These are phyloP conservation scores for Fibroporia radiculosa DNA, from an alignment of 768 basidiomycete species.

Conservation along the genomic window DNA sequence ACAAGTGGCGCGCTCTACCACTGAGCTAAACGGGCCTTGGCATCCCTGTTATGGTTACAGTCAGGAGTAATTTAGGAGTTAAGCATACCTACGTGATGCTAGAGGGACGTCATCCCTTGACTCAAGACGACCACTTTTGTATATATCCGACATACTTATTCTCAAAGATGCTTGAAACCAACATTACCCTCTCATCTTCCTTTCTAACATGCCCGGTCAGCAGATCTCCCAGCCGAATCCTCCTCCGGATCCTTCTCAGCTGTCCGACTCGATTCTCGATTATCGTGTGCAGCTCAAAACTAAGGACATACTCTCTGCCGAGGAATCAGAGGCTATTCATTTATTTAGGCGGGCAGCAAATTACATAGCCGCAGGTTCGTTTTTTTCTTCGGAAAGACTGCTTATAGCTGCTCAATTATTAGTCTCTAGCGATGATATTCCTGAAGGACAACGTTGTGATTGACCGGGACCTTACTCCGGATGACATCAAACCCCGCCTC, in stretches of 20 bases:
- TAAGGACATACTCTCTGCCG: slow-evolving; percentile 36
- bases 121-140: not conserved
- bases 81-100: too few relatives aligned
- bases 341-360: slow-evolving; percentile 55
- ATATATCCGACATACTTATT: not conserved
- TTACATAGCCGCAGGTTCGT: slow-evolving; percentile 63
- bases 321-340: slow-evolving; percentile 45
- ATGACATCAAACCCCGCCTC: slow-evolving; percentile 75
- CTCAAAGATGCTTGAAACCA: too few relatives aligned
- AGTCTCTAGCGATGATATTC: slow-evolving; percentile 71
- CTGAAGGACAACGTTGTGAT: slow-evolving; percentile 66
- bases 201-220: slow-evolving; percentile 48
- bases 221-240: slow-evolving; percentile 54
- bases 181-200: slow-evolving; percentile 1
- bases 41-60: too few relatives aligned
- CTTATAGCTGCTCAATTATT: not conserved
- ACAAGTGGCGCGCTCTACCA: slow-evolving; percentile 4
- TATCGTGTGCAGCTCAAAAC: slow-evolving; percentile 41
- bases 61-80: too few relatives aligned
- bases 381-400: not conserved
- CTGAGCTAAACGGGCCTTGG: slow-evolving; percentile 1
- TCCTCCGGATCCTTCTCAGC: slow-evolving; percentile 58
- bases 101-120: not conserved
- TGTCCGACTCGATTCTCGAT: slow-evolving; percentile 50
- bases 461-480: slow-evolving; percentile 45